Evolutionary conservation across 768 basidiomycete species (phyloP), one percentile per base, ranked within the genome.

Genomic region (Termitomyces sp.): DNA sequence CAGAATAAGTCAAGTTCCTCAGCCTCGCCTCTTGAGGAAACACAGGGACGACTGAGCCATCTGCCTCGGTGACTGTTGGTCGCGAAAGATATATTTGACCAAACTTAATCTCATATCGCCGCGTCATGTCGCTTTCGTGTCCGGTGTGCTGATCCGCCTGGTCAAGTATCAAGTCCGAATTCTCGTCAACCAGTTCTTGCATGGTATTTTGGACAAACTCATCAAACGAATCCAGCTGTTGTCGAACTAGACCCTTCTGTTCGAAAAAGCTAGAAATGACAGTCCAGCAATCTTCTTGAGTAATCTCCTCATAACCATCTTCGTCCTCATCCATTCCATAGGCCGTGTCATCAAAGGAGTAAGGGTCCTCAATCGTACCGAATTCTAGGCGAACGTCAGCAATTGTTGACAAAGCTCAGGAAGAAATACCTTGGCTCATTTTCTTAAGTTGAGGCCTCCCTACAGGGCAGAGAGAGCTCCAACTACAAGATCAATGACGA

Each of bases 161-260:
- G 74, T 98, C 96, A 48, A 99, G 78, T 62, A 96, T 94, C 67
- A 99, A 84, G 65, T 93, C 92, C n/a, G 88, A 76, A 62, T 92
- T 92, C 75, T 99, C 97, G 70, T 98, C 97, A 22, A 99, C 95
- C 26, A 99, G 81, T 70, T 98, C 97, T 73, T 98, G 96, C 94
- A 99, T 97, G 14, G 94, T 98, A 65, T 98, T 98, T 69, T 98
- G 94, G 34, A 99, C 92, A 67, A 98, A 99, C 74, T 98, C 96
- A 70, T 99, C 94, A 73, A 96, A 99, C 12, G 92, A 95, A 75
- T 96, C 94, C 54, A 98, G 85, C 70, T 99, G 97, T 70, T 99
- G 97, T 48, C 93, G 85, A 53, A 98, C 97, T 59, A 99, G 88
- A 74, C 96, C 96, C 72, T 96, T 97, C 71, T 94, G 91, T 61